A percentile compares a stretch with the other conserved stretches of the same genome.
phyloP scores from a whole-genome alignment of 345 rosid genomes.

The Populus tremula region DNA sequence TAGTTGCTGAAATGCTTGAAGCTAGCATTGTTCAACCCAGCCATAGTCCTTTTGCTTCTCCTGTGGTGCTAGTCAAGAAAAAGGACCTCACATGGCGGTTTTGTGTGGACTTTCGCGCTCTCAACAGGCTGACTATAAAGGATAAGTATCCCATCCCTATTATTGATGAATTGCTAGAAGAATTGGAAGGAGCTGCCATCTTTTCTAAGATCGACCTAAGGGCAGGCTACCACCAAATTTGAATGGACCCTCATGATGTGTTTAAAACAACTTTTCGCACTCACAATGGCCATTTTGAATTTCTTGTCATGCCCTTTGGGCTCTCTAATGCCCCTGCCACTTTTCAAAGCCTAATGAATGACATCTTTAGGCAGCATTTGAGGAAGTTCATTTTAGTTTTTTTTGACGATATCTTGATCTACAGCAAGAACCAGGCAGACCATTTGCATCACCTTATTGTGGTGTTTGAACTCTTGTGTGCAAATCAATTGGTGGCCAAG shows the following conservation, averaged over 20 bases:
- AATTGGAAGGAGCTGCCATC: background rate
- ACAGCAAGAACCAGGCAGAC: background rate
- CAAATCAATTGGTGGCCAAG: background rate
- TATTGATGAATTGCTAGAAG: background rate
- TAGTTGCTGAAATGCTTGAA: background rate
- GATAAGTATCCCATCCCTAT: background rate
- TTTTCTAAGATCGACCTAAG: background rate
- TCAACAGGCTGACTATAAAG: background rate
- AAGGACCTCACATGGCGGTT: background rate
- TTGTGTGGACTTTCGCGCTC: background rate
- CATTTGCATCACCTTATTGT: background rate
- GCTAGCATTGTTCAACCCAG: background rate
- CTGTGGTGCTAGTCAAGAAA: background rate
- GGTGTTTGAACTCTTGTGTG: background rate
- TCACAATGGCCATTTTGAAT: background rate
- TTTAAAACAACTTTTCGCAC: background rate
- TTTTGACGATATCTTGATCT: background rate
- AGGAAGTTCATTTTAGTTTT: background rate
- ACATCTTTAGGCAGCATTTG: background rate
- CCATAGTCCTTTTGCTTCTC: background rate
- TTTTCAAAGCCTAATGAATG: background rate
- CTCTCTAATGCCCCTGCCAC: background rate
- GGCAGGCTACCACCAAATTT: background rate
- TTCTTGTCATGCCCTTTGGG: background rate
- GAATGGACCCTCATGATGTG: background rate